phyloP scores from a whole-genome alignment of 371 early-diverging fungal genomes.

The Batkoa obscura region DNA sequence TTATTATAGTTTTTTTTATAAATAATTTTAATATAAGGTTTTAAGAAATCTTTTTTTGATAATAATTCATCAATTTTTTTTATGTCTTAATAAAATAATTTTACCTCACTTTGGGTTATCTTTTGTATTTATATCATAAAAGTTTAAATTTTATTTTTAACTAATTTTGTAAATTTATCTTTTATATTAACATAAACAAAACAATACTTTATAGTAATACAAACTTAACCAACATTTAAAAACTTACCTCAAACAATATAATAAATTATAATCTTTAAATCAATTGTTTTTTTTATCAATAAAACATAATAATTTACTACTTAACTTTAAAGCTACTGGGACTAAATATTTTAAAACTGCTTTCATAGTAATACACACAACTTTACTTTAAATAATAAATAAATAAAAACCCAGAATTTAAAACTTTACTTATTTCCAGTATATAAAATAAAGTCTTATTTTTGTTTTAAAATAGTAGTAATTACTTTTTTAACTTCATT shows the following conservation, averaged over 20 bases:
- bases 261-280: conserved; percentile 38
- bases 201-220: conserved; percentile 75
- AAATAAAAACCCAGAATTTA: neutral
- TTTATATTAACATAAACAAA: conserved; percentile 19
- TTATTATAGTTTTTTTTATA: conserved; percentile 34
- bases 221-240: conserved; percentile 64
- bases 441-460: conserved; percentile 77
- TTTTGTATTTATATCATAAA: conserved; percentile 30
- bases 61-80: conserved; percentile 41
- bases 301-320: conserved; percentile 72
- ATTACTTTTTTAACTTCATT: conserved; percentile 60
- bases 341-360: conserved; percentile 61
- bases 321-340: conserved; percentile 68
- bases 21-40: conserved; percentile 21
- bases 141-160: conserved; percentile 24
- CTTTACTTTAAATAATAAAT: conserved; percentile 7
- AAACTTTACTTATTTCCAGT: conserved; percentile 47
- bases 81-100: conserved; percentile 53
- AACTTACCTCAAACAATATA: conserved; percentile 72
- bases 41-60: conserved; percentile 11
- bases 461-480: conserved; percentile 37
- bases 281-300: conserved; percentile 33
- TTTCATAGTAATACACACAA: conserved; percentile 55
- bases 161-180: conserved; percentile 21
- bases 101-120: conserved; percentile 35